phyloP scores from a whole-genome alignment of 2,329 filamentous ascomycete genomes.

The Dendryphion nanum region DNA sequence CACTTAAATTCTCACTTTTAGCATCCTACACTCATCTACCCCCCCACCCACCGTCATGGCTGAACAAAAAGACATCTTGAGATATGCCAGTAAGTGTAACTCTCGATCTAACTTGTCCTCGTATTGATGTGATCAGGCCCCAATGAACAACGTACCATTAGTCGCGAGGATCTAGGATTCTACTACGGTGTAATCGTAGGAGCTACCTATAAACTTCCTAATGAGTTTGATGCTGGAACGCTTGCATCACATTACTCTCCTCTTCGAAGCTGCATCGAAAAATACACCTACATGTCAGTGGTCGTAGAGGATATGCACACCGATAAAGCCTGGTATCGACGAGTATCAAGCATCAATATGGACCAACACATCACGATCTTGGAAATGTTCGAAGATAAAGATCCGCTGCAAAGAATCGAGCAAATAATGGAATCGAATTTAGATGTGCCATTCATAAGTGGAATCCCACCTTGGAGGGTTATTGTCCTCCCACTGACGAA shows the following conservation, averaged over 20 bases:
- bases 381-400: constrained; percentile 1
- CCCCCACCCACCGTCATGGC: too few relatives aligned
- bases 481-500: constrained; percentile 31
- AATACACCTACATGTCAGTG: constrained; percentile 40
- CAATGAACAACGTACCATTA: constrained; percentile 14
- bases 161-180: constrained; percentile 12
- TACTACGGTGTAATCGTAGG: constrained; percentile 12
- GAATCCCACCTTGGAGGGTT: constrained; percentile 46
- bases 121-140: constrained; percentile 6
- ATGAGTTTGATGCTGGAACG: not conserved
- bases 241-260: constrained; percentile 13
- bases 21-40: too few relatives aligned
- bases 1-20: too few relatives aligned
- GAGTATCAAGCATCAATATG: constrained; percentile 35
- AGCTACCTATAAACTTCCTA: constrained; percentile 5
- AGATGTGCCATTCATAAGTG: constrained; percentile 2
- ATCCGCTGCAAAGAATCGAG: constrained; percentile 1
- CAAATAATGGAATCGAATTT: not conserved
- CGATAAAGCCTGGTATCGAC: constrained; percentile 37
- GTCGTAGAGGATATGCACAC: constrained; percentile 36
- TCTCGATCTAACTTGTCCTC: too few relatives aligned
- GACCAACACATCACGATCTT: constrained; percentile 40
- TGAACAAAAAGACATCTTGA: not conserved
- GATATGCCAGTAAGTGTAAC: not conserved
- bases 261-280: constrained; percentile 39